Conservation (phyloP, 148 eudicot genomes). For the Cornus kousa region DNA sequence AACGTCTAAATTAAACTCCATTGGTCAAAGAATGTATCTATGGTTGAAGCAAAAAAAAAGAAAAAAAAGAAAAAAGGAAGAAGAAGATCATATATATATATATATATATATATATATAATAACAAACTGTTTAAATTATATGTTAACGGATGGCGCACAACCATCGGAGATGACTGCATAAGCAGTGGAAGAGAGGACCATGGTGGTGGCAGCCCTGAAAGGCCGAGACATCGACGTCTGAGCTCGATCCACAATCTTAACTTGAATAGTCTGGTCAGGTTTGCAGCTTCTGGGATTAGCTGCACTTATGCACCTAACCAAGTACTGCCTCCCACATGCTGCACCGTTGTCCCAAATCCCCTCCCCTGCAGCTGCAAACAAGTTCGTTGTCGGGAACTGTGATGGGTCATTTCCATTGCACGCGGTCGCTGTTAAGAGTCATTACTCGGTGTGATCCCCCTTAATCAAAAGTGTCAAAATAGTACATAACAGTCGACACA, state of each 20-base stretch:
- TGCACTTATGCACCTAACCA: slow-evolving; percentile 53
- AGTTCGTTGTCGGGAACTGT: slow-evolving; percentile 53
- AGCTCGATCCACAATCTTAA: slow-evolving; percentile 54
- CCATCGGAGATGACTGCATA: slow-evolving; percentile 32
- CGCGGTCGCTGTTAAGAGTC: slow-evolving; percentile 35
- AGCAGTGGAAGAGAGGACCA: slow-evolving; percentile 45
- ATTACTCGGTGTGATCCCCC: too few species aligned
- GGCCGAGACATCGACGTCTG: slow-evolving; percentile 34
- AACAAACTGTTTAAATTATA: slow-evolving; percentile 49
- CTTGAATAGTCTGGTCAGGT: slow-evolving; percentile 34
- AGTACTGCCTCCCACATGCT: slow-evolving; percentile 60
- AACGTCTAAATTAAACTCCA: too few species aligned
- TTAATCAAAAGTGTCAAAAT: background rate
- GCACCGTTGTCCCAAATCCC: slow-evolving; percentile 78
- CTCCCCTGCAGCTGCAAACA: slow-evolving; percentile 64
- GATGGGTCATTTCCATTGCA: slow-evolving; percentile 43
- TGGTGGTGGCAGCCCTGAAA: slow-evolving; percentile 24
- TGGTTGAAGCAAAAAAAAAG: background rate
- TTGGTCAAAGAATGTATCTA: too few species aligned
- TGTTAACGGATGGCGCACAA: slow-evolving; percentile 29
- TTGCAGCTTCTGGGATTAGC: slow-evolving; percentile 28
- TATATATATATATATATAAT: background rate
- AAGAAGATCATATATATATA: too few species aligned
- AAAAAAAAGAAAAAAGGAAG: too few species aligned
- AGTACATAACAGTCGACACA: background rate